phyloP scores from a whole-genome alignment of 768 basidiomycete genomes.

The Amyloporia xantha region DNA sequence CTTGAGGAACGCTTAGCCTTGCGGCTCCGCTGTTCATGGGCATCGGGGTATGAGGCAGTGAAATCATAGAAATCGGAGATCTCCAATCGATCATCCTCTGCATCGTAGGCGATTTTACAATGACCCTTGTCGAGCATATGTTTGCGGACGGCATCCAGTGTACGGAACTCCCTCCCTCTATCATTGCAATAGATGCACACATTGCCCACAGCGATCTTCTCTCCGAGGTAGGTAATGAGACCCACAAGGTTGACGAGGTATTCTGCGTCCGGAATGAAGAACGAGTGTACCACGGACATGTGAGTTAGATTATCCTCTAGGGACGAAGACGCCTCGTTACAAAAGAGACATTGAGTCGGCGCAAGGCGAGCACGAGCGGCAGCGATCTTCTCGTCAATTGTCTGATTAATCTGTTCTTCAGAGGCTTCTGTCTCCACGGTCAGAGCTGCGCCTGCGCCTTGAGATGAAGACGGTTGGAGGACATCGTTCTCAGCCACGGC shows the following conservation, averaged over 20 bases:
- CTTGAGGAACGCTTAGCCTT: constrained; percentile 6
- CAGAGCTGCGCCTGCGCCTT: constrained; percentile 17
- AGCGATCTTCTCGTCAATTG: constrained; percentile 72
- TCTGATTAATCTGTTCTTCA: constrained; percentile 41
- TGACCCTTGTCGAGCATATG: constrained; percentile 97
- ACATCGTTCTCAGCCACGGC: background rate
- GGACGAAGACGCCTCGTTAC: constrained; percentile 41
- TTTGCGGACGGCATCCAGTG: constrained; percentile 81
- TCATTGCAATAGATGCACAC: constrained; percentile 89
- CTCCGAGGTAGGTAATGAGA: constrained; percentile 78
- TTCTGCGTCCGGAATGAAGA: constrained; percentile 93
- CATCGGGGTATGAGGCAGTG: constrained; percentile 64
- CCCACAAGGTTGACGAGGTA: constrained; percentile 82
- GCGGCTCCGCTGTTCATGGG: constrained; percentile 12
- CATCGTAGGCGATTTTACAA: constrained; percentile 92
- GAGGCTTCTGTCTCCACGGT: constrained; percentile 32
- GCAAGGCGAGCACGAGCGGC: constrained; percentile 60
- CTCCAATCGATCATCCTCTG: constrained; percentile 74
- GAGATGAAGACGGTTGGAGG: constrained; percentile 7
- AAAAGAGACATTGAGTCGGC: constrained; percentile 80
- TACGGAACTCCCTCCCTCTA: constrained; percentile 70
- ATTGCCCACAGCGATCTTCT: constrained; percentile 91
- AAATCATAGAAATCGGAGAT: constrained; percentile 95
- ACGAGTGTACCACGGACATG: constrained; percentile 85
- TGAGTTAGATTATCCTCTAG: constrained; percentile 70